Base-by-base conservation (phyloP, 2,329 filamentous ascomycete species). In the Basipetospora chlamydospora region DNA sequence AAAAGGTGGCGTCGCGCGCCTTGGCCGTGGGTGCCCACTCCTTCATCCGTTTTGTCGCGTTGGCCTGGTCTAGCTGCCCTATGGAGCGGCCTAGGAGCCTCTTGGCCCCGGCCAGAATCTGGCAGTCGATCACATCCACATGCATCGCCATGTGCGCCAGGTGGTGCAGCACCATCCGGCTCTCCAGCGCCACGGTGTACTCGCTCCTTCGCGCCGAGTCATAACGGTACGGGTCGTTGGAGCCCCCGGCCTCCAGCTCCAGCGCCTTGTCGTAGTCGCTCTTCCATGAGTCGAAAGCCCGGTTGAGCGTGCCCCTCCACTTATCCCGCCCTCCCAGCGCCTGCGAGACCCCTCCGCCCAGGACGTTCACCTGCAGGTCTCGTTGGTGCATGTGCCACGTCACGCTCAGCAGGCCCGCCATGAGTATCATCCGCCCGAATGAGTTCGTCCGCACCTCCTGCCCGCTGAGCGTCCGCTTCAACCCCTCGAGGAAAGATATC, bases 331-430 rank as follows among this genome's bases (percentile, higher is more conserved):
- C 86, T 3, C 88, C 88, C 1, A 94, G 69, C 1, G 84, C 78
- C 46, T 80, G 76, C 0, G 76, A 74, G 9, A 87, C 83, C 10
- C 81, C 65, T 1, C 62, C 63, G 5, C 73, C 86, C 0, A 96
- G 67, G 1, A 86, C 86, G 52, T 79, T 88, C 40, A 94, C 80
- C 59, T 95, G 88, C 11, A 95, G 70, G 53, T 96, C 90, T 50
- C 88, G 74, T 54, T 96, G 87, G 52, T 93, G 90, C 81, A 96
- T 88, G 55, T 96, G 88, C 84, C 86, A 96, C 50, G 82, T 90
- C 21, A 96, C 85, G 46, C 85, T 95, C 17, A 96, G 64, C 20
- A 98, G 61, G 0, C 90, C 90, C 1, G 88, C 81, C 86, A 96
- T 96, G 35, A 98, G 66, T 30, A 94, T 85, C 3, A 82, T 90